Base-by-base conservation (phyloP, 1,284 basidiomycete species). In the Golubevia pallescens region DNA sequence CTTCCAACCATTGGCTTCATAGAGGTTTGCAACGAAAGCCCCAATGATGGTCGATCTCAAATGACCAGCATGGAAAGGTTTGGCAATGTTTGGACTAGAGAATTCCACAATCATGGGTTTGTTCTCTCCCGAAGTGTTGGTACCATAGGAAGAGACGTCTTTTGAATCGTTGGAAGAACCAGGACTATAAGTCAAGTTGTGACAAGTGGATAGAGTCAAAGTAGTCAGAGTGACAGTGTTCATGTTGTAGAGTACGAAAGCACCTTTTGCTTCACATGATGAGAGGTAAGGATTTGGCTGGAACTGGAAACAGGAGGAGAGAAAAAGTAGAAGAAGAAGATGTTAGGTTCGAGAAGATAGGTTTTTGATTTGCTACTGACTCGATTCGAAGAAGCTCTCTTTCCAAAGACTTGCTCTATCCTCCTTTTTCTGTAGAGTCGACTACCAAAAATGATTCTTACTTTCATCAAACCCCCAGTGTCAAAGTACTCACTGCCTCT, bases 21-120 rank as follows among this genome's bases (percentile, higher is more conserved):
- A 96, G 62, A 99, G 82, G 87, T 98, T 99, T 48, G 90, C 88
- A 60, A 98, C 87, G 88, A 97, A 97, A 0, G 94, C 92, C 51
- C 97, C 97, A 81, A 99, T 97, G 86, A 99, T 99, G 21, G 97
- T 99, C 71, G 93, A 95, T 62, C 97, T 90, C 70, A 99, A 87
- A 86, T 99, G 96, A 16, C 97, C 97, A 65, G 97, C 95, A 82
- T 99, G 96, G 90, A 99, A 99, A 3, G 93, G 93, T 86, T 99
- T 99, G 51, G 97, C 96, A 81, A 99, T 98, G 86, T 99, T 99
- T 19, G 96, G 95, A 3, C 93, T 94, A 0, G 94, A 97, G 87
- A n/a, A n/a, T n/a, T n/a, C n/a, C n/a, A n/a, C n/a, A n/a, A 85
- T 71, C 58, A 76, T 65, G 57, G 67, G 66, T 65, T 85, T 82